Percentiles rank a stretch among this genome's conserved stretches.
Evolutionary conservation across 1,284 basidiomycete species (phyloP).

Genomic region (Rhodotorula sp.): DNA sequence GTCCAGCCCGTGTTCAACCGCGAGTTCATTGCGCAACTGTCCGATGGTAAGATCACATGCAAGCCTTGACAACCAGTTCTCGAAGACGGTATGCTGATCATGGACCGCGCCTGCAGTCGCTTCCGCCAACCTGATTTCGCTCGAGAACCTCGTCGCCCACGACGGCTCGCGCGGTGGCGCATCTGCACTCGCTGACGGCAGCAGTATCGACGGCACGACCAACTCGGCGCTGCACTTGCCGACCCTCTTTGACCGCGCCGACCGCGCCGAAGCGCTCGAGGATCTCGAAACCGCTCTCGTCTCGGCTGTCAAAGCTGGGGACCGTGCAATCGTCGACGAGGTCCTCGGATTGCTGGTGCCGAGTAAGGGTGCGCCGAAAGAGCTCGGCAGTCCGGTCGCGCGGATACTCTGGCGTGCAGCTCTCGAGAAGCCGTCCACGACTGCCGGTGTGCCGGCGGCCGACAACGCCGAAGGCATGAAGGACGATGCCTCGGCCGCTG

Average conservation of each 20-base stretch:
- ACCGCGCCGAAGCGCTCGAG: conserved; percentile 59
- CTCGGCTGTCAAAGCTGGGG: conserved; percentile 39
- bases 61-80: background rate
- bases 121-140: conserved; percentile 84
- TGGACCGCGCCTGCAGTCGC: conserved; percentile 56
- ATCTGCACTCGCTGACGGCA: conserved; percentile 67
- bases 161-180: conserved; percentile 50
- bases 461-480: background rate
- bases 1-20: conserved; percentile 97
- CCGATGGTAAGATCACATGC: conserved; percentile 59
- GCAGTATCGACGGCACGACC: conserved; percentile 49
- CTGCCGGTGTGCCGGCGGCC: background rate
- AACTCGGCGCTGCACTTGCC: conserved; percentile 24
- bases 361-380: background rate
- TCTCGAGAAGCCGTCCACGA: conserved; percentile 59
- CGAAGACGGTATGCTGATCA: background rate
- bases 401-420: conserved; percentile 89
- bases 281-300: conserved; percentile 83
- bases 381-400: conserved; percentile 61
- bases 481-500: conserved; percentile 3
- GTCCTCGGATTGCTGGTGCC: conserved; percentile 30
- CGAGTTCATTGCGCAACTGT: conserved; percentile 94
- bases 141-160: conserved; percentile 61
- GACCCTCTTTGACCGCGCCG: conserved; percentile 42
- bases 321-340: conserved; percentile 33